Percentiles rank a stretch among this genome's conserved stretches.
These are phyloP conservation scores for Penicillium sp. DNA, from an alignment of 2,329 filamentous ascomycete genomes.

Conservation along the genomic window DNA sequence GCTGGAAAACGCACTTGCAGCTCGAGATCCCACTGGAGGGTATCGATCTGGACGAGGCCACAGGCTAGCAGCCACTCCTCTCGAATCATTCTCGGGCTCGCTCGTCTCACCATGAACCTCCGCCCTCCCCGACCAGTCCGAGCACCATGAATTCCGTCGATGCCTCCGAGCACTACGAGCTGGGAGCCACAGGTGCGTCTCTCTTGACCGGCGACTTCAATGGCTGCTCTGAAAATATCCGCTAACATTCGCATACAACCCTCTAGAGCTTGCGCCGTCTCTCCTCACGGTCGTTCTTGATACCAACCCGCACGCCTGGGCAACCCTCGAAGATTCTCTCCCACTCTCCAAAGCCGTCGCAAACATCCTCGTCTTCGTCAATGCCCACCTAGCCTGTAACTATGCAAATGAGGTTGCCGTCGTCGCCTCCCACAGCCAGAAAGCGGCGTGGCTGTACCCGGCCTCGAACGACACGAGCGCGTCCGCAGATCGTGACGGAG, in stretches of 20 bases:
- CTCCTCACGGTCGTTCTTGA: slow-evolving; percentile 89
- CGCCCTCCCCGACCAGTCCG: slow-evolving; percentile 9
- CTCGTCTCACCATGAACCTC: slow-evolving; percentile 13
- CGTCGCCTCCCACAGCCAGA: slow-evolving; percentile 82
- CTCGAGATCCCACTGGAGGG: background rate
- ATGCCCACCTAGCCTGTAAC: slow-evolving; percentile 91
- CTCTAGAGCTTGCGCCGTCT: slow-evolving; percentile 64
- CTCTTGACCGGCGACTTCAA: too few species aligned
- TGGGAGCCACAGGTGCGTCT: slow-evolving; percentile 43
- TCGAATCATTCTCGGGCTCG: background rate
- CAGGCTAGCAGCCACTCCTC: background rate
- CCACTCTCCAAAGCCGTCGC: slow-evolving; percentile 81
- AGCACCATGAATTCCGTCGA: slow-evolving; percentile 64
- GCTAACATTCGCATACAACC: slow-evolving; percentile 3
- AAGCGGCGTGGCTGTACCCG: slow-evolving; percentile 88
- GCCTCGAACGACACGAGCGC: slow-evolving; percentile 28
- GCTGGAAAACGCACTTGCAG: background rate
- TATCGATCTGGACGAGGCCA: background rate
- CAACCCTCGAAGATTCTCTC: slow-evolving; percentile 68
- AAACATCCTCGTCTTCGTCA: slow-evolving; percentile 91
- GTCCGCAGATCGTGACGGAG: slow-evolving; percentile 43
- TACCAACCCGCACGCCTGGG: slow-evolving; percentile 94
- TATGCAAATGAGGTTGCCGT: slow-evolving; percentile 91
- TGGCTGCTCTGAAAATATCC: background rate
- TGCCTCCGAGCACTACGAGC: slow-evolving; percentile 56